These are phyloP conservation scores for Aspergillus homomorphus DNA, from an alignment of 495 filamentous ascomycete genomes.

Conservation along the genomic window DNA sequence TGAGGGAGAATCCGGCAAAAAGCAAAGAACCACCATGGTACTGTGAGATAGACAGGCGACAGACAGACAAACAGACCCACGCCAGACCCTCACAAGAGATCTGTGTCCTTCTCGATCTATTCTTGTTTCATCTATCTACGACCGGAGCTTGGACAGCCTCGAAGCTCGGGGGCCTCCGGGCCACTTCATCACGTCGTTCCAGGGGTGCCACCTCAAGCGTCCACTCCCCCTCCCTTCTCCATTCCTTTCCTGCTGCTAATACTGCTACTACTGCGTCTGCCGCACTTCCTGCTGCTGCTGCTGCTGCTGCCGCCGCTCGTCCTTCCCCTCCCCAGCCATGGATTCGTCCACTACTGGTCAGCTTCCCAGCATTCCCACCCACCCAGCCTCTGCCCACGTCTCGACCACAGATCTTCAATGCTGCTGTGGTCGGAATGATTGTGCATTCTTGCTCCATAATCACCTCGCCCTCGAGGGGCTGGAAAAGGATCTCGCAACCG, in stretches of 20 bases:
- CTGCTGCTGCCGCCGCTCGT: not conserved
- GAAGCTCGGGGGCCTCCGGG: constrained; percentile 12
- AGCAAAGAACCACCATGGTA: not conserved
- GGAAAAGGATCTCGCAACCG: constrained; percentile 81
- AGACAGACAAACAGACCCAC: not conserved
- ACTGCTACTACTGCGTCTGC: not conserved
- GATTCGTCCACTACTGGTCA: constrained; percentile 22
- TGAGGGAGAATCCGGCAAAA: not conserved
- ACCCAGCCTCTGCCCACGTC: constrained; percentile 27
- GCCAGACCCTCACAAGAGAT: not conserved
- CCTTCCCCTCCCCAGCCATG: not conserved
- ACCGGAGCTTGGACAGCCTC: constrained; percentile 2
- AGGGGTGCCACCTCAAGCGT: constrained; percentile 15
- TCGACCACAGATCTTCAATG: constrained; percentile 49
- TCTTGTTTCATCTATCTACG: not conserved
- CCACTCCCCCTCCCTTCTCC: not conserved
- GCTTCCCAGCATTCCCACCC: constrained; percentile 40
- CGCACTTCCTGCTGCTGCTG: too few relatives aligned
- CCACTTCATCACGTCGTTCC: constrained; percentile 15
- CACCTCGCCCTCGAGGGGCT: constrained; percentile 72
- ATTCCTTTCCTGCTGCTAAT: constrained; percentile 1
- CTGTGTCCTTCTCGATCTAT: not conserved
- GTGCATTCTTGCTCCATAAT: constrained; percentile 75
- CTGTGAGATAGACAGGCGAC: not conserved
- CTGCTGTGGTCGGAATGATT: constrained; percentile 82